Evolutionary conservation across 2,329 filamentous ascomycete species (phyloP).

Genomic region (Nakataea oryzae): DNA sequence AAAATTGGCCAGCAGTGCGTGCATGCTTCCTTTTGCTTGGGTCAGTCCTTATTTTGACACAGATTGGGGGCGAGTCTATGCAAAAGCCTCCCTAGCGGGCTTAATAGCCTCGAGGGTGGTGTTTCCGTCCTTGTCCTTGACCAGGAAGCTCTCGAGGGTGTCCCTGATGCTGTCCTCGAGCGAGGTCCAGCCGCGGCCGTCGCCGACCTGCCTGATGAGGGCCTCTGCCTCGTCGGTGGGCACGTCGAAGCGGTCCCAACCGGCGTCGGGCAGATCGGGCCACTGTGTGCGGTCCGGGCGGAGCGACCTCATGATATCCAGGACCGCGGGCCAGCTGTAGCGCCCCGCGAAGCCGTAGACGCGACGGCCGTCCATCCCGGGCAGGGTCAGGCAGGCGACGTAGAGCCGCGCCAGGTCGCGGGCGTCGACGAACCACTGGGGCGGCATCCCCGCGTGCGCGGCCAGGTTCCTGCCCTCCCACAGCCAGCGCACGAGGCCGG

Average conservation of each 20-base stretch:
- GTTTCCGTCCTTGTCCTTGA: not conserved
- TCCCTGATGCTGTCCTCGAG: not conserved
- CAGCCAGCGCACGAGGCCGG: conserved; percentile 20
- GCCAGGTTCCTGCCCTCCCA: conserved; percentile 15
- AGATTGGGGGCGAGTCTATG: too few species aligned
- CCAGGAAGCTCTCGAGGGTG: not conserved
- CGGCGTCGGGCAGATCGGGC: conserved; percentile 12
- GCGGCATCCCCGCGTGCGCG: conserved; percentile 11
- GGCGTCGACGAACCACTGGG: conserved; percentile 21
- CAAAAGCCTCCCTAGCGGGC: not conserved
- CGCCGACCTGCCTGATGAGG: not conserved
- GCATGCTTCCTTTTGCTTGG: too few species aligned
- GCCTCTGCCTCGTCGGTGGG: conserved; percentile 1
- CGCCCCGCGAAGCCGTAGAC: conserved; percentile 19
- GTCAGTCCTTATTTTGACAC: too few species aligned
- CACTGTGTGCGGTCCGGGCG: conserved; percentile 16
- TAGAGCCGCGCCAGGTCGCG: conserved; percentile 19
- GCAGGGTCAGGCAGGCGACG: conserved; percentile 17
- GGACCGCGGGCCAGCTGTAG: conserved; percentile 19
- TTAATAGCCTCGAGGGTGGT: not conserved
- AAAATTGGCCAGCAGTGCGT: too few species aligned
- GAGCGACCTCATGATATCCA: conserved; percentile 15
- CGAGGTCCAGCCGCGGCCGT: not conserved
- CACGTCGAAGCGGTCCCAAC: conserved; percentile 16
- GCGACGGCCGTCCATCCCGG: conserved; percentile 17